Evolutionary conservation across 805 yeast species (phyloP), one percentile per base, ranked within the genome.

Genomic region (Candida adriatica): DNA sequence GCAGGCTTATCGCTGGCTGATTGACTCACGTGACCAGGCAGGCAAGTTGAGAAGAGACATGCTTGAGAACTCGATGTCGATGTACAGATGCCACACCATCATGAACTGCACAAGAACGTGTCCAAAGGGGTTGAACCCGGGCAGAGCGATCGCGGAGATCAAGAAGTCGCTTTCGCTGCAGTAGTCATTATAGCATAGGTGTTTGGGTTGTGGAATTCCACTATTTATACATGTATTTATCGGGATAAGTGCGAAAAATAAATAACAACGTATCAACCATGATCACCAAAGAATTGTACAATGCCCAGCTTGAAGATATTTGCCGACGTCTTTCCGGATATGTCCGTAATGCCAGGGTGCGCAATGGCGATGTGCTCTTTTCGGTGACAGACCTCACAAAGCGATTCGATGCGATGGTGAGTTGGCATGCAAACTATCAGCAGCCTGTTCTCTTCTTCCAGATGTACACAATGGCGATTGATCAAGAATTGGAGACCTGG

Each of bases 1-100:
- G 96, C 98, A 92, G 72, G 96, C 97, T 34, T 92, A 79, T 74
- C 81, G 98, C 70, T 92, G 98, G 98, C 78, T 92, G 71, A 76
- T 87, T 41, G 98, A 92, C 64, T 81, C 95, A 26, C 81, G 98
- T 70, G 98, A 92, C 65, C 80, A 86, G 62, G 96, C 96, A 34
- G 70, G 85, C 26, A 66, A 62, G 41, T 51, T 68, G 47, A 86
- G 98, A 73, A 83, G 76, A 58, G 83, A 77, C 54, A 79, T 82
- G 85, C 73, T 92, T 55, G 90, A 92, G 64, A 92, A 92, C 75
- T 78, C 95, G 37, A 92, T 92, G 97, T 81, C 95, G 35, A 67
- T 92, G 53, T 92, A 92, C 77, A 81, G 98, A 73, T 92, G 98
- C 65, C 98, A 90, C 70, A 92, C 98, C 38, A 92, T 92, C 57